A percentile compares a stretch with the other conserved stretches of the same genome.
Evolutionary conservation across 2,329 filamentous ascomycete genomes (phyloP).

Genomic region (Ophiostoma perfectum): DNA sequence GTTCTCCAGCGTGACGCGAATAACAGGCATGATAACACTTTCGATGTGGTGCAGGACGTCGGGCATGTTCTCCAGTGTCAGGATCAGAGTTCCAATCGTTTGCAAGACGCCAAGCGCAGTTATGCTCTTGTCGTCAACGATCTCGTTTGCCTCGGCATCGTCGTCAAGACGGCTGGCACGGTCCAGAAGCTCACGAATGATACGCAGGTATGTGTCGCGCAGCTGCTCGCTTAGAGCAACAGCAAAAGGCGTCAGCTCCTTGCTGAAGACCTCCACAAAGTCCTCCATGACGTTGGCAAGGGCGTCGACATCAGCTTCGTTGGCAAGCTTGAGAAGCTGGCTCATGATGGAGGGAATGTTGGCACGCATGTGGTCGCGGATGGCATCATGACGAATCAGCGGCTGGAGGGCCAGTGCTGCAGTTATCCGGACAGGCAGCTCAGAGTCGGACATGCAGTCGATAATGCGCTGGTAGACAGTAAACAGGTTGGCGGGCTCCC

Average conservation of each 20-base stretch:
- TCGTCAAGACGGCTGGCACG: slow-evolving; percentile 74
- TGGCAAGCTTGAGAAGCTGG: slow-evolving; percentile 91
- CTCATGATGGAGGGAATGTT: slow-evolving; percentile 99
- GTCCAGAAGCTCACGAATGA: slow-evolving; percentile 85
- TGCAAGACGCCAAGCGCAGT: slow-evolving; percentile 93
- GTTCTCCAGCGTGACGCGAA: slow-evolving; percentile 92
- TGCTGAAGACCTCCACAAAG: slow-evolving; percentile 97
- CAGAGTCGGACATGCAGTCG: slow-evolving; percentile 92
- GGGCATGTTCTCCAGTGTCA: slow-evolving; percentile 93
- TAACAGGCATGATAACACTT: slow-evolving; percentile 93
- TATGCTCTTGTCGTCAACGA: slow-evolving; percentile 96
- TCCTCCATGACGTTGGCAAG: slow-evolving; percentile 99
- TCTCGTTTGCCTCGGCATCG: slow-evolving; percentile 79
- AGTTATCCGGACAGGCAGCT: slow-evolving; percentile 87
- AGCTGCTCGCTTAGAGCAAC: slow-evolving; percentile 94
- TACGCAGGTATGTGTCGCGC: slow-evolving; percentile 90
- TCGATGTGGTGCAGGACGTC: slow-evolving; percentile 93
- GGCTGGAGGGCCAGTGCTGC: slow-evolving; percentile 91
- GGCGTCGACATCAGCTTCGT: slow-evolving; percentile 96
- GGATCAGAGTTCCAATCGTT: slow-evolving; percentile 93
- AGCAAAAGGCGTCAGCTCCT: slow-evolving; percentile 92
- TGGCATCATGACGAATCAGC: slow-evolving; percentile 89
- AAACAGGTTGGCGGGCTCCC: slow-evolving; percentile 90
- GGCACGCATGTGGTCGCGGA: slow-evolving; percentile 90
- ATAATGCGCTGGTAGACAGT: slow-evolving; percentile 95